Evolutionary conservation across 306 rosid species (phyloP).

Genomic region (Dicorynia guianensis): DNA sequence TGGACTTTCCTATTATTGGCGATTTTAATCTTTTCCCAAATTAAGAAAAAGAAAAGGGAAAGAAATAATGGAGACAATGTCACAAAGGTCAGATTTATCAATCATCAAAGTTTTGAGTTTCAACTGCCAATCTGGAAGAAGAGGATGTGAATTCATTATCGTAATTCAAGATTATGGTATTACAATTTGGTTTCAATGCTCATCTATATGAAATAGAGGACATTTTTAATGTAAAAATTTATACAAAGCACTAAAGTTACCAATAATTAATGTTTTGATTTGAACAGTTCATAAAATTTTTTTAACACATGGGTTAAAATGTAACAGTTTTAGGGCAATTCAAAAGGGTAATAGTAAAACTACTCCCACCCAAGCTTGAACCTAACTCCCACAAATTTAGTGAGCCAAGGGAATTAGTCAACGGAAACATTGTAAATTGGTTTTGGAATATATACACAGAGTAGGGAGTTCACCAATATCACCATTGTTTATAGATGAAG

Average conservation of each 20-base stretch:
- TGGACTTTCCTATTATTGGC: background rate
- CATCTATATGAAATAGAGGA: background rate
- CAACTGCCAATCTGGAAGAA: constrained; percentile 5
- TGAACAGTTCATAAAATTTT: background rate
- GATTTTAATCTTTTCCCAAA: background rate
- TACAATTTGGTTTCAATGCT: constrained; percentile 10
- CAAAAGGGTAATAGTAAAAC: background rate
- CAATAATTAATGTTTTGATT: constrained; percentile 5
- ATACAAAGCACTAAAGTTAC: constrained; percentile 12
- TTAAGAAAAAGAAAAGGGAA: background rate
- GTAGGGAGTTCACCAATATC: background rate
- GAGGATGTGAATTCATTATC: constrained; percentile 9
- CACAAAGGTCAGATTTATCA: background rate
- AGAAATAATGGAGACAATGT: background rate
- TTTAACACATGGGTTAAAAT: constrained; percentile 29
- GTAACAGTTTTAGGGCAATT: background rate
- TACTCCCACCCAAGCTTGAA: background rate
- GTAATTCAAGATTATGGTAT: constrained; percentile 13
- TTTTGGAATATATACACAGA: background rate
- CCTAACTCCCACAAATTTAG: background rate
- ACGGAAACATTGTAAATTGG: background rate
- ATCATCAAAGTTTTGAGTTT: background rate
- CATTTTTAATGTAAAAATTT: constrained; percentile 1
- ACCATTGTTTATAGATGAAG: background rate
- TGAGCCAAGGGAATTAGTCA: background rate